Evolutionary conservation across 768 basidiomycete species (phyloP).

Genomic region (Jaapia argillacea): DNA sequence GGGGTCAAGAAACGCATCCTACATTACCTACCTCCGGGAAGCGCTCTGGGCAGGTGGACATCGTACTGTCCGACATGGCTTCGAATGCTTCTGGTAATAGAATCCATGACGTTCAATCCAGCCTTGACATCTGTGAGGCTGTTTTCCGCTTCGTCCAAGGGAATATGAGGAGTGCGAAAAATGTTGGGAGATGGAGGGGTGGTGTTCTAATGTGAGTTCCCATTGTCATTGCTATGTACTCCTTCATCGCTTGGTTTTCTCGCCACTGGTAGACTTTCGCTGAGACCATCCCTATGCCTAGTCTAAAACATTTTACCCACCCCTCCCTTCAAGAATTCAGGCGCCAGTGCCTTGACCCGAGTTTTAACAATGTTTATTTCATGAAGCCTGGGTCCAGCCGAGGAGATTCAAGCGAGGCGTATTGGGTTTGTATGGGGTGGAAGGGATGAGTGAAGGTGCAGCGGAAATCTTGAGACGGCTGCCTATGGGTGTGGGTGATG

Average conservation of each 20-base stretch:
- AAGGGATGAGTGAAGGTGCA: too few relatives aligned
- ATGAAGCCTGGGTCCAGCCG: constrained; percentile 82
- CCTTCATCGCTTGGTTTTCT: constrained; percentile 6
- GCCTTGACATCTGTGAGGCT: constrained; percentile 64
- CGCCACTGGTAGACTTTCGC: too few relatives aligned
- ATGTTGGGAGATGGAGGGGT: constrained; percentile 30
- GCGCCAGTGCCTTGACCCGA: constrained; percentile 39
- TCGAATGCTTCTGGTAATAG: constrained; percentile 70
- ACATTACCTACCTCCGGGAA: too few relatives aligned
- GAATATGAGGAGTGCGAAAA: constrained; percentile 39
- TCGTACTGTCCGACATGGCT: constrained; percentile 88
- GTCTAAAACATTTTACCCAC: constrained; percentile 81
- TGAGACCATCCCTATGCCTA: too few relatives aligned
- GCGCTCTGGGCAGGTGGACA: constrained; percentile 61
- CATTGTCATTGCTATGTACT: constrained; percentile 5
- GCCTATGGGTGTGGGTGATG: too few relatives aligned
- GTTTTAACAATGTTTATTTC: constrained; percentile 57
- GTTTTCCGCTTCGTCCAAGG: constrained; percentile 59
- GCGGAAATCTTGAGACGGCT: too few relatives aligned
- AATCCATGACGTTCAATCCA: constrained; percentile 52
- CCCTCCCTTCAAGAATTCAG: constrained; percentile 64
- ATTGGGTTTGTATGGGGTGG: constrained; percentile 80
- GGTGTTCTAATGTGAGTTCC: constrained; percentile 48
- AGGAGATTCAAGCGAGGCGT: constrained; percentile 69
- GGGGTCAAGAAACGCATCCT: too few relatives aligned